These are phyloP conservation scores for Pythium brachiatum DNA, from an alignment of 352 stramenopile genomes.

Conservation along the genomic window DNA sequence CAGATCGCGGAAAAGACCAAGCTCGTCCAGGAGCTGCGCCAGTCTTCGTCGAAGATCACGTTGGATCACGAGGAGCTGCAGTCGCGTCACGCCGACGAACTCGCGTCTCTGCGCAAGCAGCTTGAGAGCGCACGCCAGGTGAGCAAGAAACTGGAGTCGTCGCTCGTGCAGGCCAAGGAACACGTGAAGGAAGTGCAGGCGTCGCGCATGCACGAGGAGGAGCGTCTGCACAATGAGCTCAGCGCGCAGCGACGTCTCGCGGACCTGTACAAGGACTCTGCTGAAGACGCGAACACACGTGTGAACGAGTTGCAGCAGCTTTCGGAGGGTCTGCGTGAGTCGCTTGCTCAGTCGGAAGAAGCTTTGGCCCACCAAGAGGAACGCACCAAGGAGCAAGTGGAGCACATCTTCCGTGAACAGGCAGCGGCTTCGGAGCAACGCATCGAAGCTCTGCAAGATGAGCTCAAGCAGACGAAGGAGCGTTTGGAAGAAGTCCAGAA, in stretches of 20 bases:
- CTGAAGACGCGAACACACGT: constrained; percentile 45
- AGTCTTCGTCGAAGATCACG: constrained; percentile 47
- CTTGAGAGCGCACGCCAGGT: constrained; percentile 57
- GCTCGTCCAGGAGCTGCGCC: constrained; percentile 55
- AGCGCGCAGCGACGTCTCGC: constrained; percentile 63
- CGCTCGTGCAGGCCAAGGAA: constrained; percentile 63
- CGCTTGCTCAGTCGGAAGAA: constrained; percentile 58
- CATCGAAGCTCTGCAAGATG: constrained; percentile 53
- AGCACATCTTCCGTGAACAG: constrained; percentile 77
- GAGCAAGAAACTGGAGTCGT: constrained; percentile 63
- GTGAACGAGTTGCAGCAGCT: constrained; percentile 56
- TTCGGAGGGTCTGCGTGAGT: constrained; percentile 55
- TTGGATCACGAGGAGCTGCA: constrained; percentile 61
- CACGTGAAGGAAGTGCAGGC: constrained; percentile 67
- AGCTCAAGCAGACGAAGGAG: constrained; percentile 52
- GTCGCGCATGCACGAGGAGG: constrained; percentile 55
- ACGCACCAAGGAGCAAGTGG: constrained; percentile 61
- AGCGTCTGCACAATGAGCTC: constrained; percentile 66
- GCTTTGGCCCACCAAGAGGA: constrained; percentile 60
- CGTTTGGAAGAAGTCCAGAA: constrained; percentile 57
- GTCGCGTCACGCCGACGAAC: constrained; percentile 26
- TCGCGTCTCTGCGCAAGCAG: constrained; percentile 28
- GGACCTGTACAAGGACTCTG: constrained; percentile 71
- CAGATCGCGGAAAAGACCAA: constrained; percentile 69
- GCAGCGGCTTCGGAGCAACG: constrained; percentile 47